Conservation (phyloP, 75 land plant species). For the Sequoia sempervirens region DNA sequence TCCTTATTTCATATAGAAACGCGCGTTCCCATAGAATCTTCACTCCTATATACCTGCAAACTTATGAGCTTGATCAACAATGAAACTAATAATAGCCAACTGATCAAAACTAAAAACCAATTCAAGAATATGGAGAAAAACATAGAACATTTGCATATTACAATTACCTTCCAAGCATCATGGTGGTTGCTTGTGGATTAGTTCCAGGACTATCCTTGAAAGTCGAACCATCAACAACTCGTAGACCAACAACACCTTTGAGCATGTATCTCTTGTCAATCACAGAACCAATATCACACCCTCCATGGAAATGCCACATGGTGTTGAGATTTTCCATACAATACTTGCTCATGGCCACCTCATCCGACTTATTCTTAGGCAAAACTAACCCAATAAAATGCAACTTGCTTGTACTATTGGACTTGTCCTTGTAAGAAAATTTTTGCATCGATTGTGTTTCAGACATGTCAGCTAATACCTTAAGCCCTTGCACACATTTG, state of each 20-base stretch:
- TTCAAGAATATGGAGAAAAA: too few relatives aligned
- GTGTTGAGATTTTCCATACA: not conserved
- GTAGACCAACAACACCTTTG: constrained; percentile 6
- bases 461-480: constrained; percentile 21
- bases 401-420: not conserved
- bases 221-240: constrained; percentile 12
- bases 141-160: too few relatives aligned
- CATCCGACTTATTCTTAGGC: not conserved
- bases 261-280: not conserved
- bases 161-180: constrained; percentile 6
- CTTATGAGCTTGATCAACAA: too few relatives aligned
- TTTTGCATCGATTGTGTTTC: not conserved
- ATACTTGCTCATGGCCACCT: not conserved
- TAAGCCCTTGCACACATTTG: constrained; percentile 57
- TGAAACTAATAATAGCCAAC: too few relatives aligned
- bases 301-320: constrained; percentile 19
- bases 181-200: constrained; percentile 17
- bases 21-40: not conserved
- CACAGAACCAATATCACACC: constrained; percentile 8
- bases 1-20: not conserved
- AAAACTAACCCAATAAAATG: not conserved
- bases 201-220: constrained; percentile 2
- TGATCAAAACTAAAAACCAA: not conserved
- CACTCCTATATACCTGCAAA: not conserved
- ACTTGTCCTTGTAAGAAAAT: not conserved